A percentile compares a stretch with the other conserved stretches of the same genome.
phyloP scores from a whole-genome alignment of 202 grass and related monocot genomes.

The Setaria italica region DNA sequence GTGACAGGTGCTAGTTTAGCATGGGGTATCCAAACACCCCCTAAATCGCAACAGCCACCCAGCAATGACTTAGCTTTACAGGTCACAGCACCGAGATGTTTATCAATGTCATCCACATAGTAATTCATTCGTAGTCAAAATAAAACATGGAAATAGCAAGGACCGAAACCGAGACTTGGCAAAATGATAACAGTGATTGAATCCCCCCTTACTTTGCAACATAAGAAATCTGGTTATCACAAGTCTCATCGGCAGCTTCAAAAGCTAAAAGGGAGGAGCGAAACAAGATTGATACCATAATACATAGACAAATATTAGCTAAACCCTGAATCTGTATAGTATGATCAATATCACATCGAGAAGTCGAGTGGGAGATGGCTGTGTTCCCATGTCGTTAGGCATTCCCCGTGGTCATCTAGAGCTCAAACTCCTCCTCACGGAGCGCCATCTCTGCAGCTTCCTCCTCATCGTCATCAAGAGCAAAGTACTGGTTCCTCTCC shows the following conservation, averaged over 20 bases:
- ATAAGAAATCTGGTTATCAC: constrained; percentile 49
- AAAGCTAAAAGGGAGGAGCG: constrained; percentile 31
- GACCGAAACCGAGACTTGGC: neutral
- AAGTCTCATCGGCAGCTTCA: constrained; percentile 26
- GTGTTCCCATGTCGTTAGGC: constrained; percentile 16
- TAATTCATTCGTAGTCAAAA: neutral
- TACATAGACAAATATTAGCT: constrained; percentile 55
- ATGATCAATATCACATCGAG: constrained; percentile 51
- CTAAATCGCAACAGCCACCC: neutral
- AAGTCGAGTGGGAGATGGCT: constrained; percentile 22
- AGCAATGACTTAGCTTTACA: neutral
- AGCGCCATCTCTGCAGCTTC: constrained; percentile 82
- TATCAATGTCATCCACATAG: neutral
- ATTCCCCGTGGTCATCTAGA: constrained; percentile 42
- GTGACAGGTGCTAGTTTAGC: too few species aligned
- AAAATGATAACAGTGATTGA: constrained; percentile 40
- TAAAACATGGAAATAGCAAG: neutral
- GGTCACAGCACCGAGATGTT: neutral
- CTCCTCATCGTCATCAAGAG: constrained; percentile 83
- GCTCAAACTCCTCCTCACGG: constrained; percentile 92
- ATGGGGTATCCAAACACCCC: too few species aligned
- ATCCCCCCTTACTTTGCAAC: constrained; percentile 35
- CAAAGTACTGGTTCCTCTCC: constrained; percentile 90
- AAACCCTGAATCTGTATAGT: constrained; percentile 65
- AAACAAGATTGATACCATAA: constrained; percentile 44